phyloP scores from a whole-genome alignment of 2,329 filamentous ascomycete species.

The Didymella pinodella region DNA sequence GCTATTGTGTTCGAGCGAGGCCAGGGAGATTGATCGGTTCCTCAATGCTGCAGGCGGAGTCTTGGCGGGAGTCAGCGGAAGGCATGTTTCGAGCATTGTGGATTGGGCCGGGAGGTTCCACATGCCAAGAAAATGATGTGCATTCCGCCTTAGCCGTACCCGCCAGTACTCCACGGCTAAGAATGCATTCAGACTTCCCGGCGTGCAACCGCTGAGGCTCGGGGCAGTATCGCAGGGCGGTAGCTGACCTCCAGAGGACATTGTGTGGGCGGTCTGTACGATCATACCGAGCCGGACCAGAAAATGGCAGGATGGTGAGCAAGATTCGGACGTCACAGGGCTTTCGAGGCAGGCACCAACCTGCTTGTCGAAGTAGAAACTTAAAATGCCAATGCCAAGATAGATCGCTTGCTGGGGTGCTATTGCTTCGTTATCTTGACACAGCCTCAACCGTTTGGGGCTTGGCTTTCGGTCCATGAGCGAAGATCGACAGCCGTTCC shows the following conservation, averaged over 20 bases:
- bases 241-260: background rate
- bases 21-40: slow-evolving; percentile 28
- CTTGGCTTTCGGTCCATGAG: slow-evolving; percentile 6
- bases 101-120: slow-evolving; percentile 34
- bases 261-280: background rate
- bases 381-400: slow-evolving; percentile 19
- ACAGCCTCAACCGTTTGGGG: slow-evolving; percentile 20
- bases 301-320: background rate
- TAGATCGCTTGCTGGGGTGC: slow-evolving; percentile 14
- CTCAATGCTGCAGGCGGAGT: slow-evolving; percentile 34
- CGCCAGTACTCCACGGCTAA: slow-evolving; percentile 20
- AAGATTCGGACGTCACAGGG: background rate
- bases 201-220: slow-evolving; percentile 35
- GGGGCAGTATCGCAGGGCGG: slow-evolving; percentile 29
- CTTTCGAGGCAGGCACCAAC: background rate
- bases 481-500: slow-evolving; percentile 18
- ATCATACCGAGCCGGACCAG: background rate
- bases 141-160: slow-evolving; percentile 36
- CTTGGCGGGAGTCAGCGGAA: slow-evolving; percentile 35
- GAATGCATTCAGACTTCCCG: slow-evolving; percentile 26
- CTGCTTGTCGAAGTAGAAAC: slow-evolving; percentile 2
- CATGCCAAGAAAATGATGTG: slow-evolving; percentile 34
- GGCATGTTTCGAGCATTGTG: slow-evolving; percentile 18
- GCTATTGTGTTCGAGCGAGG: slow-evolving; percentile 15
- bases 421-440: slow-evolving; percentile 24